Evolutionary conservation across 495 filamentous ascomycete species (phyloP), one percentile per base, ranked within the genome.

Genomic region (Chaetomium tenue): DNA sequence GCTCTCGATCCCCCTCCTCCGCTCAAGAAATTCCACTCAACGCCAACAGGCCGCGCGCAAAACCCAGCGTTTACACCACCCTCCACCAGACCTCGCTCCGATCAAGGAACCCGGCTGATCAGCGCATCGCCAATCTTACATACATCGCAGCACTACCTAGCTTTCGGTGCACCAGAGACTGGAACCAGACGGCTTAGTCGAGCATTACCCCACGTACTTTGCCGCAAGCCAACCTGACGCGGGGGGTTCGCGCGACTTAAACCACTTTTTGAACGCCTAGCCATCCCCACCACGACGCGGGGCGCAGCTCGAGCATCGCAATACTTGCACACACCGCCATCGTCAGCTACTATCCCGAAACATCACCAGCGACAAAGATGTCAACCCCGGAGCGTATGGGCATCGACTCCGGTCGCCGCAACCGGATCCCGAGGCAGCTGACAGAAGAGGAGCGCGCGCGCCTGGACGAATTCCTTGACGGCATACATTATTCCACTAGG

Each of bases 401-500:
- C 72, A 89, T 94, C 72, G 92, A 97, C 78, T 79, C 84, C 63
- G 86, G 75, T 67, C 85, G 92, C 70, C 89, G 95, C 73, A 97
- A 96, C 76, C 88, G 89, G 73, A 84, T 83, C 68, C 90, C 94
- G 7, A 86, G 95, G 55, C 85, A 87, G 64, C 78, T 98, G 37
- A 82, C 87, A n/a, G 91, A 96, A 42, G 74, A 81, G 1, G 94
- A 98, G 80, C 87, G 87, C 51, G 86, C 87, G 65, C 86, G 87
- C 44, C 82, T 98, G 50, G 91, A 97, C 30, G 93, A 98, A 73
- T 98, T 91, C 73, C 84, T 91, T 55, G 93, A 98, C 65, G 80
- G 84, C 13, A 98, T 98, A 66, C 92, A 97, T 76, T 98, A 98
- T 76, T 98, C 94, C 33, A 88, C 91, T 57, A 84, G 94, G 94